Evolutionary conservation across 805 yeast species (phyloP).

Genomic region (Barnettozyma botsteinii): DNA sequence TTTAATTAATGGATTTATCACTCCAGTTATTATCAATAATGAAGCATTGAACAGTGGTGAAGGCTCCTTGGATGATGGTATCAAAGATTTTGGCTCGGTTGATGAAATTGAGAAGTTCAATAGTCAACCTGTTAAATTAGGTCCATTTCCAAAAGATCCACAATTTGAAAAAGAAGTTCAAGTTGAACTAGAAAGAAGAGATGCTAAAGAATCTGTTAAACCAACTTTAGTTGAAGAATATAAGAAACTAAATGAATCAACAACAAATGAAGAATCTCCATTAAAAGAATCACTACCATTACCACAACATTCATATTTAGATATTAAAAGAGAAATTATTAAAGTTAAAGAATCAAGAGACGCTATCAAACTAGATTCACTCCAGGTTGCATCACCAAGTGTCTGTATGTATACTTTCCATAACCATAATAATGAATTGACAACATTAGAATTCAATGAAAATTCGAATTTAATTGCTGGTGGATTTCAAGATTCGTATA

Average conservation of each 20-base stretch:
- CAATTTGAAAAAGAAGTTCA: slow-evolving; percentile 81
- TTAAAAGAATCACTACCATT: slow-evolving; percentile 70
- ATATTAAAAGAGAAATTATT: slow-evolving; percentile 71
- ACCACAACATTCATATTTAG: slow-evolving; percentile 76
- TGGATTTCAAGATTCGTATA: slow-evolving; percentile 88
- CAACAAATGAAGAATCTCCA: slow-evolving; percentile 52
- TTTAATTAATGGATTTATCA: slow-evolving; percentile 78
- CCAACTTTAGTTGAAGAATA: slow-evolving; percentile 58
- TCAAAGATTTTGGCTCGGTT: slow-evolving; percentile 25
- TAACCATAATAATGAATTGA: slow-evolving; percentile 84
- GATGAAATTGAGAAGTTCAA: slow-evolving; percentile 56
- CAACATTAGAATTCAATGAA: slow-evolving; percentile 80
- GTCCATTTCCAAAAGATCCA: slow-evolving; percentile 79
- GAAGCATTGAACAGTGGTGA: slow-evolving; percentile 19
- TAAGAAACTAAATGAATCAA: slow-evolving; percentile 42
- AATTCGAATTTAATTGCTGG: slow-evolving; percentile 87
- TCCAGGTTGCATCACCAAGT: slow-evolving; percentile 82
- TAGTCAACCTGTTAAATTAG: slow-evolving; percentile 69
- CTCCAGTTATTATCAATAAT: slow-evolving; percentile 32
- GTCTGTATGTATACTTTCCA: slow-evolving; percentile 98
- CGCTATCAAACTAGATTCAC: slow-evolving; percentile 58
- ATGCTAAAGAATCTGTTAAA: slow-evolving; percentile 47
- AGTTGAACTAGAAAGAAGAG: slow-evolving; percentile 74
- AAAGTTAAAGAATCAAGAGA: slow-evolving; percentile 79
- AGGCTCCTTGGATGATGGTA: slow-evolving; percentile 36